These are phyloP conservation scores for Tulasnella calospora DNA, from an alignment of 768 basidiomycete species.

Conservation along the genomic window DNA sequence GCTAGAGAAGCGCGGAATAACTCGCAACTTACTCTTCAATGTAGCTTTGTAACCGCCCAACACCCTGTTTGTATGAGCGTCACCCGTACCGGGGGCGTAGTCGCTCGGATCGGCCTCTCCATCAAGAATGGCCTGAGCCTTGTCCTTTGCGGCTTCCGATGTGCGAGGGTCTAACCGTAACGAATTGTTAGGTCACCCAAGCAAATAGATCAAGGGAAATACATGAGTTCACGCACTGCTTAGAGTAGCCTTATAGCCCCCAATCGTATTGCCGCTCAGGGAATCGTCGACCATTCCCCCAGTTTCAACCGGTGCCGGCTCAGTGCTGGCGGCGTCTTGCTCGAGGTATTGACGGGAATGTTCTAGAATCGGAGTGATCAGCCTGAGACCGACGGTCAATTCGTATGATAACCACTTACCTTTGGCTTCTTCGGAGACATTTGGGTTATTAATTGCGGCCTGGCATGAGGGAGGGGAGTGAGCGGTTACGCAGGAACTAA, in stretches of 20 bases:
- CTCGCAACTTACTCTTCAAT: slow-evolving; percentile 24
- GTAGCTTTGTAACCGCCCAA: slow-evolving; percentile 37
- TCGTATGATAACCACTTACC: background rate
- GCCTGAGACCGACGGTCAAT: background rate
- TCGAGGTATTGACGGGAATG: background rate
- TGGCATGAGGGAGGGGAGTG: background rate
- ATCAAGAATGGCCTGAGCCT: slow-evolving; percentile 51
- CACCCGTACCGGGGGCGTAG: slow-evolving; percentile 25
- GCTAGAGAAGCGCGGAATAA: background rate
- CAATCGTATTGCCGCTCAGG: slow-evolving; percentile 4
- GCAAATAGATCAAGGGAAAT: background rate
- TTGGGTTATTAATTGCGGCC: slow-evolving; percentile 35
- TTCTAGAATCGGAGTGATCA: background rate
- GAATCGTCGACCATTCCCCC: slow-evolving; percentile 9
- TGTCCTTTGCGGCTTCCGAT: slow-evolving; percentile 49
- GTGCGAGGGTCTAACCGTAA: slow-evolving; percentile 41
- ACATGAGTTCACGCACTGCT: background rate
- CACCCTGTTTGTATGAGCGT: slow-evolving; percentile 27
- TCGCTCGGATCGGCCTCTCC: slow-evolving; percentile 34
- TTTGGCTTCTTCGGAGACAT: slow-evolving; percentile 35
- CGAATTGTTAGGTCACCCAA: background rate
- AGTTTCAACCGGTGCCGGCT: background rate
- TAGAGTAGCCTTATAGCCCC: slow-evolving; percentile 23
- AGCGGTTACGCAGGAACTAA: background rate
- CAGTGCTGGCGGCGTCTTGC: background rate